A percentile compares a stretch with the other conserved stretches of the same genome.
Conservation (phyloP, 768 basidiomycete species). For the Termitomyces sp. region DNA sequence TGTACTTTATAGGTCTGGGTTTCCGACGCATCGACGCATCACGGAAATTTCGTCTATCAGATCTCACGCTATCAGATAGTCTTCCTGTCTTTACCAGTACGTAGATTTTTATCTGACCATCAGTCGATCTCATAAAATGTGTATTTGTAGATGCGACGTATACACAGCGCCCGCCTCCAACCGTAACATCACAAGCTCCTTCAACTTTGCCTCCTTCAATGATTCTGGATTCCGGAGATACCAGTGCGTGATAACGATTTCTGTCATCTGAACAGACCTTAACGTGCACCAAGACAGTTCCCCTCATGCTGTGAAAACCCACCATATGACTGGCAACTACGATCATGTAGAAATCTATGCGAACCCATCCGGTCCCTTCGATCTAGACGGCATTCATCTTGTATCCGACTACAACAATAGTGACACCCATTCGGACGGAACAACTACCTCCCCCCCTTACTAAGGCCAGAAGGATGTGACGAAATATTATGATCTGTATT, state of each 20-base stretch:
- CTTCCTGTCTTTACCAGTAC: slow-evolving; percentile 8
- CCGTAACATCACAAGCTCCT: background rate
- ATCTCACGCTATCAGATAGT: slow-evolving; percentile 1
- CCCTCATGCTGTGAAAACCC: slow-evolving; percentile 2
- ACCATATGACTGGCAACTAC: background rate
- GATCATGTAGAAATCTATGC: background rate
- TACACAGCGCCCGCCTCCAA: background rate
- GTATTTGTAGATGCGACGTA: background rate
- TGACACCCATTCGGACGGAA: background rate
- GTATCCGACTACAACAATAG: background rate
- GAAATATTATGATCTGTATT: background rate
- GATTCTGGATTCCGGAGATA: slow-evolving; percentile 5
- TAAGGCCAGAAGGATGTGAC: background rate
- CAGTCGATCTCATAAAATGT: background rate
- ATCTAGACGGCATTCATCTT: slow-evolving; percentile 2
- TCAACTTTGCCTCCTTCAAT: slow-evolving; percentile 4
- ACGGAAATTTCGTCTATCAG: slow-evolving; percentile 3
- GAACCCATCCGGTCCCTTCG: background rate
- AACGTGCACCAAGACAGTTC: background rate
- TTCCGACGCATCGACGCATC: slow-evolving; percentile 10
- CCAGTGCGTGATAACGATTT: background rate
- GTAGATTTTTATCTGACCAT: background rate
- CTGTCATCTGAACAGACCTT: background rate
- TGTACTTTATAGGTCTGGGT: slow-evolving; percentile 3
- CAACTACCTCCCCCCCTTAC: background rate